phyloP scores from a whole-genome alignment of 352 stramenopile genomes.

The Phytopythium sindhum region DNA sequence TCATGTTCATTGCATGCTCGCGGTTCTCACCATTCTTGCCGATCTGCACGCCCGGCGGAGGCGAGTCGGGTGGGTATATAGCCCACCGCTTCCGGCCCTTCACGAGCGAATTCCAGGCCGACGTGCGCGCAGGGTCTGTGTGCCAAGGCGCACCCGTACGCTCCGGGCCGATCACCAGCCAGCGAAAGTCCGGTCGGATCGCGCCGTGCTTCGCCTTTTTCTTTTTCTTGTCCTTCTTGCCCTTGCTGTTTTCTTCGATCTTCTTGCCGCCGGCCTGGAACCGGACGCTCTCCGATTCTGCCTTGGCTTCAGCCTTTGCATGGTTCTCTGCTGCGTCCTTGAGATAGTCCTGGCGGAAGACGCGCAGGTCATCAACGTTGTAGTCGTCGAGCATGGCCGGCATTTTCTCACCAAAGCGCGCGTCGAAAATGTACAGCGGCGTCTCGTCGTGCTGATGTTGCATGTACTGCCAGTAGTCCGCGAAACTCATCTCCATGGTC shows the following conservation, averaged over 20 bases:
- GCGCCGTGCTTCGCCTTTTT: conserved; percentile 36
- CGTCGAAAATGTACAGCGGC: conserved; percentile 86
- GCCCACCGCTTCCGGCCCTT: conserved; percentile 95
- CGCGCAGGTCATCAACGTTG: conserved; percentile 44
- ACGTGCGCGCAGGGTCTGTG: conserved; percentile 93
- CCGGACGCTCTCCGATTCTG: conserved; percentile 21
- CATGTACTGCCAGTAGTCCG: conserved; percentile 67
- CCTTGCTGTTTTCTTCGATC: neutral
- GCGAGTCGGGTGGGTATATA: conserved; percentile 90
- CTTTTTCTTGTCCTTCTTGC: conserved; percentile 16
- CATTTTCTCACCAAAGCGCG: conserved; percentile 82
- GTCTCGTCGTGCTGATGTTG: conserved; percentile 75
- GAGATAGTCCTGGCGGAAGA: conserved; percentile 81
- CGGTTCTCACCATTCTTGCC: conserved; percentile 49
- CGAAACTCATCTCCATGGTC: conserved; percentile 75
- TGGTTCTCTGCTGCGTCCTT: conserved; percentile 25
- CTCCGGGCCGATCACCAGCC: conserved; percentile 80
- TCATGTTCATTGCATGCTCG: conserved; percentile 69
- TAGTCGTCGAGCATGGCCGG: conserved; percentile 69
- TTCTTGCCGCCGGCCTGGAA: conserved; percentile 34
- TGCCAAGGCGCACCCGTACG: conserved; percentile 93
- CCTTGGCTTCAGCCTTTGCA: conserved; percentile 18
- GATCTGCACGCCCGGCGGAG: conserved; percentile 61
- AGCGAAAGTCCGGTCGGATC: conserved; percentile 68
- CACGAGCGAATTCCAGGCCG: conserved; percentile 95